Base-by-base conservation (phyloP, 495 filamentous ascomycete species). In the Articulospora tetracladia region DNA sequence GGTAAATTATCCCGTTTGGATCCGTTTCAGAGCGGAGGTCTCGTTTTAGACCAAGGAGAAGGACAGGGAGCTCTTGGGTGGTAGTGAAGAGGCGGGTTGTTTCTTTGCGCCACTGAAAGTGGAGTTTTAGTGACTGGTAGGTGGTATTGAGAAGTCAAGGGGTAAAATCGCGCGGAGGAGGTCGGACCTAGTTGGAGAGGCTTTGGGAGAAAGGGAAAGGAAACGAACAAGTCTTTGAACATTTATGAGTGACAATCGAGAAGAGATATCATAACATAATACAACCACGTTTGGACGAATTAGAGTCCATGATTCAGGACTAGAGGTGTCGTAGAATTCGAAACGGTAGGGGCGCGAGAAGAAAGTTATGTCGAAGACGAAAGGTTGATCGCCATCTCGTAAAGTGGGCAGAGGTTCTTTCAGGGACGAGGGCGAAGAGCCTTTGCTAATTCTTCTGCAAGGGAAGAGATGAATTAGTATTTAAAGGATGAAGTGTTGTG, bases 41-140 rank as follows among this genome's bases (percentile, higher is more conserved):
- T 66, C 92, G 73, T 73, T 94, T 93, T 62, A 97, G 72, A 0
- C 92, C 92, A 6, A 96, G 71, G 64, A 96, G 75, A 71, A 94
- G 83, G 10, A 95, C 74, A 0, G 92, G 91, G 17, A 90, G 72
- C 1, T 70, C 74, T 39, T 79, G 71, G 48, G 82, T 83, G 48
- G 77, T 72, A 51, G 79, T 79, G 70, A 91, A 93, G 52, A 81
- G 78, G 24, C 76, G 73, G 32, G 81, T 83, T 26, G 87, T 79
- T 59, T 90, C 78, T 59, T 84, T 81, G 56, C 83, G 79, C 91
- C 91, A 96, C 79, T 88, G 25, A 47, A 7, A 17, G 66, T 32
- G 25, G 13, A 20, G 24, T 41, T 22, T 26, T 26, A 24, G 41
- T 48, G 30, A 32, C 13, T 32, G 30, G 44, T 39, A 39, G 34